A percentile compares a stretch with the other conserved stretches of the same genome.
These are phyloP conservation scores for Leptographium lundbergii DNA, from an alignment of 2,329 filamentous ascomycete genomes.

Conservation along the genomic window DNA sequence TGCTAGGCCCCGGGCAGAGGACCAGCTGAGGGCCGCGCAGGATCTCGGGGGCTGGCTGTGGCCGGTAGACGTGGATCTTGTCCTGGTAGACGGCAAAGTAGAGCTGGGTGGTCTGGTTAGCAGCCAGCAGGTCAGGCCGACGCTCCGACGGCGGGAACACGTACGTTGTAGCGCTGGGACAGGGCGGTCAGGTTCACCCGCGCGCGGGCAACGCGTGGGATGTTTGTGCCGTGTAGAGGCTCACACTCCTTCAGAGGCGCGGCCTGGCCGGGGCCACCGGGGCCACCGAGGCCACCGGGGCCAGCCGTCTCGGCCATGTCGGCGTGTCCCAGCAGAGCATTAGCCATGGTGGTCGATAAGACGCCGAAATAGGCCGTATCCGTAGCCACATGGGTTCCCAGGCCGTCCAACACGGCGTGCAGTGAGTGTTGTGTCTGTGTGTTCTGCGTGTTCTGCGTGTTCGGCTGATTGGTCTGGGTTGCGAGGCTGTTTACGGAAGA, in stretches of 20 bases:
- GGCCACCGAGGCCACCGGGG: background rate
- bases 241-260: background rate
- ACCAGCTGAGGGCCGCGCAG: constrained; percentile 39
- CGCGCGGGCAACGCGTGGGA: constrained; percentile 16
- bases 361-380: background rate
- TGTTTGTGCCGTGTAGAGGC: constrained; percentile 3
- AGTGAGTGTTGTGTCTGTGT: no score
- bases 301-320: background rate
- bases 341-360: background rate
- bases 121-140: background rate
- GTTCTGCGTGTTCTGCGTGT: background rate
- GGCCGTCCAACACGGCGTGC: background rate
- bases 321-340: background rate
- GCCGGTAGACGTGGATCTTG: constrained; percentile 42
- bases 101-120: constrained; percentile 26
- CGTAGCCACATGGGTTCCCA: background rate
- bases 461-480: background rate
- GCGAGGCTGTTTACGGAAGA: background rate
- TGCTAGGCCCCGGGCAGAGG: constrained; percentile 30
- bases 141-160: constrained; percentile 6
- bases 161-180: constrained; percentile 43
- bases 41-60: constrained; percentile 35
- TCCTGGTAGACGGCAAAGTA: constrained; percentile 49
- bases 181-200: constrained; percentile 45
- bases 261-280: background rate